Conservation (phyloP, 2,329 filamentous ascomycete species). For the Diplodia seriata region DNA sequence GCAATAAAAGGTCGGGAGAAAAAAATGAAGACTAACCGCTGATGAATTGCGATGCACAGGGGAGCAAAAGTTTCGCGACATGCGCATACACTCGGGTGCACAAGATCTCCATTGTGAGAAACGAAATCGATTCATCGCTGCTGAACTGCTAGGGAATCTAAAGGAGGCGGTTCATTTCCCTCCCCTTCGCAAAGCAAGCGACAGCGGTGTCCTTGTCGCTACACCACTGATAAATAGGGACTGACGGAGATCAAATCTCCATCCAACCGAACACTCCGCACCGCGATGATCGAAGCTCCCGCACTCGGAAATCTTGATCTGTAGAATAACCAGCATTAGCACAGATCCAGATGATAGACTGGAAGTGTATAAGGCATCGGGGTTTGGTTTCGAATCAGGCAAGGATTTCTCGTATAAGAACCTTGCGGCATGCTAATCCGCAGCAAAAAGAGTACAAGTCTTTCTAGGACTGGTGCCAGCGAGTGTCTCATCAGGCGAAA, state of each 20-base stretch:
- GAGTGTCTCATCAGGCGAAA: conserved; percentile 59
- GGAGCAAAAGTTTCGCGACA: background rate
- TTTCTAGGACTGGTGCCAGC: conserved; percentile 67
- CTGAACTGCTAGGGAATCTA: background rate
- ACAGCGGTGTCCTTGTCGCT: background rate
- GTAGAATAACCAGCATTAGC: conserved; percentile 3
- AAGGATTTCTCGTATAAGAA: conserved; percentile 36
- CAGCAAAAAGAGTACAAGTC: conserved; percentile 62
- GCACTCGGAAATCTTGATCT: background rate
- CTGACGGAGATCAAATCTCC: no score
- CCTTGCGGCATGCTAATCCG: conserved; percentile 54
- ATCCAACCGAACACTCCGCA: background rate
- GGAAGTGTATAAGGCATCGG: background rate
- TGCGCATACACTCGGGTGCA: background rate
- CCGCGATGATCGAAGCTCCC: background rate
- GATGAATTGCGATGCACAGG: background rate
- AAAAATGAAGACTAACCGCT: background rate
- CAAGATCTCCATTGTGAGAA: background rate
- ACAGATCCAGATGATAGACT: background rate
- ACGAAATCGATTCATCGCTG: conserved; percentile 1
- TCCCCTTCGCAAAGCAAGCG: background rate
- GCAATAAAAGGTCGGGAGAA: background rate
- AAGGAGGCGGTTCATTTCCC: background rate
- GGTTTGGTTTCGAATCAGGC: conserved; percentile 12
- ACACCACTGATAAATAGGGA: background rate